Conservation (phyloP, 1,139 yeast species). For the Yamadazyma buinensis region DNA sequence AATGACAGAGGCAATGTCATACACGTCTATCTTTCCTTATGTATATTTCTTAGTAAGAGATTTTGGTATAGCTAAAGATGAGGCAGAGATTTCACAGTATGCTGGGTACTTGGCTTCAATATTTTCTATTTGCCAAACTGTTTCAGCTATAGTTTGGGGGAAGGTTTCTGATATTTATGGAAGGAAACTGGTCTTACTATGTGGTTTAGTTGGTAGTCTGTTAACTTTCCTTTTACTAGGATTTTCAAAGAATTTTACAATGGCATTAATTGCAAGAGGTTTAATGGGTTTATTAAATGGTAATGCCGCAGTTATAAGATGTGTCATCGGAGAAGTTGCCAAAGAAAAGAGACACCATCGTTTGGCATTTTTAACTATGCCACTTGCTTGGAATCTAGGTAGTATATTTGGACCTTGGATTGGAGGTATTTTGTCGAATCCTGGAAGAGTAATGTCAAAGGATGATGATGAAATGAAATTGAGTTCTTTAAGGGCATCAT, state of each 20-base stretch:
- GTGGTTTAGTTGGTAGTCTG: slow-evolving; percentile 50
- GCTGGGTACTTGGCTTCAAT: slow-evolving; percentile 56
- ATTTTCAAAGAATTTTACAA: slow-evolving; percentile 42
- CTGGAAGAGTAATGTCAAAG: background rate
- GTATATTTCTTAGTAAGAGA: slow-evolving; percentile 58
- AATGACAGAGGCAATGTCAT: slow-evolving; percentile 55
- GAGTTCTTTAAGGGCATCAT: slow-evolving; percentile 8
- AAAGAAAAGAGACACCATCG: slow-evolving; percentile 2
- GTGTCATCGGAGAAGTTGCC: slow-evolving; percentile 54
- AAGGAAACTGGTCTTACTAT: slow-evolving; percentile 47
- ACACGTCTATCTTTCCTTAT: slow-evolving; percentile 61
- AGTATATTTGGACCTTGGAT: slow-evolving; percentile 2
- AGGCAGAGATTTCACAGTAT: slow-evolving; percentile 52
- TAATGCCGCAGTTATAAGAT: slow-evolving; percentile 55
- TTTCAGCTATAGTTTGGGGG: slow-evolving; percentile 59
- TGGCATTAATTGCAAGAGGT: slow-evolving; percentile 49
- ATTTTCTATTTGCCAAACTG: slow-evolving; percentile 52
- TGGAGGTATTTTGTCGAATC: slow-evolving; percentile 1
- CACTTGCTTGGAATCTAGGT: slow-evolving; percentile 3
- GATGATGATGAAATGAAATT: no score
- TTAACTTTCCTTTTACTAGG: slow-evolving; percentile 48
- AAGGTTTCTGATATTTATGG: slow-evolving; percentile 49
- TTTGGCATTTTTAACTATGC: slow-evolving; percentile 3
- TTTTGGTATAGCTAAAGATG: slow-evolving; percentile 47
- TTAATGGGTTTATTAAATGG: slow-evolving; percentile 57